A percentile compares a stretch with the other conserved stretches of the same genome.
These are phyloP conservation scores for Rhododendron molle DNA, from an alignment of 148 eudicot species.

Conservation along the genomic window DNA sequence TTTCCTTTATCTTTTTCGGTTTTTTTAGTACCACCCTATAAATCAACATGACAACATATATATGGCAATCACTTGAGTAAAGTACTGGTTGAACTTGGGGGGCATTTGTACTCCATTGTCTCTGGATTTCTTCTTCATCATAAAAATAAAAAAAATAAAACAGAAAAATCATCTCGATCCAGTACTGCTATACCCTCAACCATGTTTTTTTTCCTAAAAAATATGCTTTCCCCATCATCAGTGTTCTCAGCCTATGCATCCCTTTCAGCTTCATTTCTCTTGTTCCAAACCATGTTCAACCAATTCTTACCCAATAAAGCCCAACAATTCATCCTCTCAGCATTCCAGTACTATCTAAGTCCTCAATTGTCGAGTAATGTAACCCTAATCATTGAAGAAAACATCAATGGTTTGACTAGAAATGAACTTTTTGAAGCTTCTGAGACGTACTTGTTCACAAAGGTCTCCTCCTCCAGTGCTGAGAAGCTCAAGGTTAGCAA, in stretches of 20 bases:
- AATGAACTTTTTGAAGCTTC: slow-evolving; percentile 52
- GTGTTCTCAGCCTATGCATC: not conserved
- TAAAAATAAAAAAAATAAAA: too few relatives aligned
- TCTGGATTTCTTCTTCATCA: not conserved
- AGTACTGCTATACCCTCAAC: not conserved
- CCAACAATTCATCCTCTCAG: not conserved
- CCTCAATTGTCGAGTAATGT: not conserved
- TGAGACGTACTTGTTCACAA: slow-evolving; percentile 29
- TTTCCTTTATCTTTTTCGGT: too few relatives aligned
- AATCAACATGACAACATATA: too few relatives aligned
- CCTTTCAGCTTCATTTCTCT: not conserved
- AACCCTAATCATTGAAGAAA: not conserved
- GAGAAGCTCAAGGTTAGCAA: slow-evolving; percentile 35
- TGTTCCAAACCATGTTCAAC: not conserved
- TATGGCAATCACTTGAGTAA: not conserved
- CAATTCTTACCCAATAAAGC: not conserved
- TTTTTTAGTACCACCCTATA: too few relatives aligned
- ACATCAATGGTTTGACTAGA: not conserved
- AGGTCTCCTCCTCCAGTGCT: slow-evolving; percentile 12
- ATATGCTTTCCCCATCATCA: not conserved
- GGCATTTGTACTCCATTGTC: not conserved
- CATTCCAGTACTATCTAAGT: not conserved
- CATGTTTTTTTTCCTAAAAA: not conserved
- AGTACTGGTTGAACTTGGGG: not conserved
- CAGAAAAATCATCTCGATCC: not conserved